These are phyloP conservation scores for Talaromyces ruber DNA, from an alignment of 495 filamentous ascomycete species.

Conservation along the genomic window DNA sequence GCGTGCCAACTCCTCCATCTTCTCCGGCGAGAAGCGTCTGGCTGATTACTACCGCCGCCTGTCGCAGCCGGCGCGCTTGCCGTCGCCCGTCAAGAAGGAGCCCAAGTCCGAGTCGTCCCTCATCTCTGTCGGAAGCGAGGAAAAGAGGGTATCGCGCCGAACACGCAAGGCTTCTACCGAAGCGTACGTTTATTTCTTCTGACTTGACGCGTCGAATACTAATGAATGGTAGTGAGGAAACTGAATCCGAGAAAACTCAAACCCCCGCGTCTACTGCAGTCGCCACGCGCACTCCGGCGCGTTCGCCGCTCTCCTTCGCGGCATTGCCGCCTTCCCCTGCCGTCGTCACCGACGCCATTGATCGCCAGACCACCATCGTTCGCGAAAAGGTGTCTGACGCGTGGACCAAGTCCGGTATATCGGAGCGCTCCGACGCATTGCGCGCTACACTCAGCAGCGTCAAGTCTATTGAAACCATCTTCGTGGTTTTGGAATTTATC, in stretches of 20 bases:
- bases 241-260: slow-evolving; percentile 20
- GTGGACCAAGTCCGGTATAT: slow-evolving; percentile 36
- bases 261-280: slow-evolving; percentile 25
- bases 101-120: slow-evolving; percentile 16
- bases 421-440: slow-evolving; percentile 38
- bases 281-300: slow-evolving; percentile 48
- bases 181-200: slow-evolving; percentile 27
- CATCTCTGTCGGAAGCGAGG: slow-evolving; percentile 12
- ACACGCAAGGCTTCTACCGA: slow-evolving; percentile 34
- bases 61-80: slow-evolving; percentile 34
- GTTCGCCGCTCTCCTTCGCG: slow-evolving; percentile 23
- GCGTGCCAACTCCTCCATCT: slow-evolving; percentile 50
- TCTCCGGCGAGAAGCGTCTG: slow-evolving; percentile 54
- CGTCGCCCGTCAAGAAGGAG: slow-evolving; percentile 73
- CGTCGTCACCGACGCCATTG: slow-evolving; percentile 73
- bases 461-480: slow-evolving; percentile 57
- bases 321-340: slow-evolving; percentile 75
- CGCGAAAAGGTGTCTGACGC: slow-evolving; percentile 38
- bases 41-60: slow-evolving; percentile 66
- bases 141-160: slow-evolving; percentile 23
- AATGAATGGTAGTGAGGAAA: slow-evolving; percentile 21
- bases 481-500: slow-evolving; percentile 53
- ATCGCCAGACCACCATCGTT: slow-evolving; percentile 59
- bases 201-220: neutral
- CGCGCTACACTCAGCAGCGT: slow-evolving; percentile 56